Conservation (phyloP, 148 eudicot species). For the Rhododendron williamsianum region DNA sequence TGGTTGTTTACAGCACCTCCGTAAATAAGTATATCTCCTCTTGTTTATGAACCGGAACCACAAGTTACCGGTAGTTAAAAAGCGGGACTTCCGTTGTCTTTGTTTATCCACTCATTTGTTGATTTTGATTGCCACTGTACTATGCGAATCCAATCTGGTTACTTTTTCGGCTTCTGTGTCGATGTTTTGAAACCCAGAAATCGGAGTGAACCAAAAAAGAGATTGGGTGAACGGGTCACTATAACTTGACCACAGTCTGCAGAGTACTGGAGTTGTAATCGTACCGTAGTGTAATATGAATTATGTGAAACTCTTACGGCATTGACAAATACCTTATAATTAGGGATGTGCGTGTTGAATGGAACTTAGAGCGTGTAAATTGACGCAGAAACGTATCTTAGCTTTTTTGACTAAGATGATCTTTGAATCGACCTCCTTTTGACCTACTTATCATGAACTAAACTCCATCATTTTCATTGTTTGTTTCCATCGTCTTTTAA, state of each 20-base stretch:
- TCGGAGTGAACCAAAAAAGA: neutral
- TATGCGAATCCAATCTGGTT: neutral
- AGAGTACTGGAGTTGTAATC: neutral
- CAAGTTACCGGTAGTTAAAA: conserved; percentile 15
- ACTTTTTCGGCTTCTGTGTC: neutral
- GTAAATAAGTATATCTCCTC: neutral
- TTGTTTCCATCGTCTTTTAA: no score
- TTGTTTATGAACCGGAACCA: conserved; percentile 25
- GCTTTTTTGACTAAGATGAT: no score
- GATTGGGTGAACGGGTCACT: neutral
- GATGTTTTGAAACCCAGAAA: neutral
- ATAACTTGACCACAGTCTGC: neutral
- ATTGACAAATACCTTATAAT: no score
- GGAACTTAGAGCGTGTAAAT: no score
- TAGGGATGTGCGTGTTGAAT: no score
- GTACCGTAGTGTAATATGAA: neutral
- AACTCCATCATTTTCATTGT: no score
- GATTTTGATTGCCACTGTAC: neutral
- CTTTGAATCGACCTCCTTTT: no score
- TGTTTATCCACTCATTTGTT: neutral
- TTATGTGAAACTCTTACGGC: no score
- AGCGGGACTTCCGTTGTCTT: neutral
- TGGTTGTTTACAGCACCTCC: no score
- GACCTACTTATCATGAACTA: no score
- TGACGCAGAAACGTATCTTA: no score